Base-by-base conservation (phyloP, 371 early-diverging fungal genomes). In the Mortierella sp. region DNA sequence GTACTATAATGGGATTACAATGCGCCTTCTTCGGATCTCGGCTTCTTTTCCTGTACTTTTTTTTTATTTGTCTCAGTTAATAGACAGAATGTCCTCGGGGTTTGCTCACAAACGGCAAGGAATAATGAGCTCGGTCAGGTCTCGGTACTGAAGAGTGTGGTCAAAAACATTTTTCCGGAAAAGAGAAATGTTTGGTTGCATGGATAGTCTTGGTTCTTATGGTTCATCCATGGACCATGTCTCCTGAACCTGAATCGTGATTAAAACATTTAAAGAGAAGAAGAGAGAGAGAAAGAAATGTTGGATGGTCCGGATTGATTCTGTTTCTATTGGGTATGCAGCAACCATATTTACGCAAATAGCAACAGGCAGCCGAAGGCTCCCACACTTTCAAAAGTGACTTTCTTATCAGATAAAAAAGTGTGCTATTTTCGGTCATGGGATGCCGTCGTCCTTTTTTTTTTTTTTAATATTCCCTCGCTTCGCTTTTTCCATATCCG, bases 71-170 rank as follows among this genome's bases (percentile, higher is more conserved):
- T n/a, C 43, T 43, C 35, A 35, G 35, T 35, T 35, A 35, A n/a
- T n/a, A n/a, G n/a, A n/a, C n/a, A n/a, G n/a, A n/a, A n/a, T n/a
- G 55, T n/a, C 55, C 55, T 47, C 47, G 47, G 63, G 24, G 16
- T 26, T 63, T 63, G 63, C 63, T 63, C 63, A 63, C 47, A 26
- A 9, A 52, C 20, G 52, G 9, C 18, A 24, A 51, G 51, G 49
- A 49, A 16, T 49, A 49, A 49, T 49, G 49, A 49, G 49, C 49
- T 22, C 9, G 16, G 43, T 16, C 43, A 16, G 3, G 43, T 35
- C 35, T 5, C 35, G 35, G 6, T 35, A 8, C 6, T 35, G 43
- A 43, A 16, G 39, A 39, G 10, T 39, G 6, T 6, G 16, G 16
- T 43, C 43, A 43, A 43, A 43, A 35, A 35, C 35, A 35, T 43